These are phyloP conservation scores for Pseudogymnoascus sp. DNA, from an alignment of 2,329 filamentous ascomycete genomes.

Conservation along the genomic window DNA sequence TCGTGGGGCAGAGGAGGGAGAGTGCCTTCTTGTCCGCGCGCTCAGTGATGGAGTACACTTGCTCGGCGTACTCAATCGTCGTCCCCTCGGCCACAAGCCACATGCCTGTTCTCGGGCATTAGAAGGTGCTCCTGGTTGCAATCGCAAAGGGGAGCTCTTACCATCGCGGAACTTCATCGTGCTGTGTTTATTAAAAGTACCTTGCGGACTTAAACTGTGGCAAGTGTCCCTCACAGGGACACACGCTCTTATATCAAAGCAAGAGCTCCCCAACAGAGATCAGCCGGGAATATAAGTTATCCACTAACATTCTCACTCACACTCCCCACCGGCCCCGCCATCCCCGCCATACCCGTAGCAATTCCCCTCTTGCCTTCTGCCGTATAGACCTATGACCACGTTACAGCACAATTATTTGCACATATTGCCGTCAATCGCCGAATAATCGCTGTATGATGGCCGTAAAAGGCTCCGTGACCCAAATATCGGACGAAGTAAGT, in stretches of 20 bases:
- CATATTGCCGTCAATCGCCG: background rate
- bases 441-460: background rate
- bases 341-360: background rate
- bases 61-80: conserved; percentile 59
- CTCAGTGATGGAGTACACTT: conserved; percentile 47
- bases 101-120: conserved; percentile 39
- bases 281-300: conserved; percentile 1
- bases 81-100: conserved; percentile 58
- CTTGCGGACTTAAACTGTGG: background rate
- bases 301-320: conserved; percentile 7
- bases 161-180: conserved; percentile 58
- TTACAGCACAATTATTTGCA: conserved; percentile 3
- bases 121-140: background rate
- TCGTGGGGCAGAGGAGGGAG: conserved; percentile 51
- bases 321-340: conserved; percentile 6
- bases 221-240: background rate
- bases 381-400: background rate
- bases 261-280: background rate
- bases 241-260: conserved; percentile 8
- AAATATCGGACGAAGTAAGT: conserved; percentile 7
- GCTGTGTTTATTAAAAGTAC: conserved; percentile 7
- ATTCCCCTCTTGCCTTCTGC: background rate
- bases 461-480: conserved; percentile 2
- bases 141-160: conserved; percentile 18
- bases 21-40: conserved; percentile 41